Conservation (phyloP, 73 alveolate genomes). For the Paramecium tetraurelia region DNA sequence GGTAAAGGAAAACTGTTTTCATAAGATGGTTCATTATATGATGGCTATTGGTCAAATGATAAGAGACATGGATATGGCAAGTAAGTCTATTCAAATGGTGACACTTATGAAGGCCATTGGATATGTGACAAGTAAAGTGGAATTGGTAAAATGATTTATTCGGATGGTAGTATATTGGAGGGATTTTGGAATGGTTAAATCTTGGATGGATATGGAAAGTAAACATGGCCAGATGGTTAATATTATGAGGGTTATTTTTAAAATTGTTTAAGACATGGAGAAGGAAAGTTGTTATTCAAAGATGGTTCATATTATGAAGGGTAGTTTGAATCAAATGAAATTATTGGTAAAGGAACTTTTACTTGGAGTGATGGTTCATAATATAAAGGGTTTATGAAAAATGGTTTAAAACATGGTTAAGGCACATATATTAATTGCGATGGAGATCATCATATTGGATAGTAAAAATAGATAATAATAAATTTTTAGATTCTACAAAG, state of each 20-base stretch:
- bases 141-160: constrained; percentile 69
- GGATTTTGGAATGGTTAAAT: constrained; percentile 83
- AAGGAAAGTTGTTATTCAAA: constrained; percentile 68
- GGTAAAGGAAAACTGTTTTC: constrained; percentile 72
- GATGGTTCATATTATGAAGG: constrained; percentile 52
- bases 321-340: constrained; percentile 53
- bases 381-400: constrained; percentile 74
- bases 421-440: constrained; percentile 44
- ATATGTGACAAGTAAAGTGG: constrained; percentile 54
- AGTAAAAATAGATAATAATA: not conserved
- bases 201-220: constrained; percentile 75
- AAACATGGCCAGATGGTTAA: constrained; percentile 72
- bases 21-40: constrained; percentile 51
- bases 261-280: constrained; percentile 46
- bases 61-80: constrained; percentile 56
- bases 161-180: constrained; percentile 65
- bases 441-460: constrained; percentile 73
- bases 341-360: constrained; percentile 71
- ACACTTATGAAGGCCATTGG: constrained; percentile 36
- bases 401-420: constrained; percentile 71
- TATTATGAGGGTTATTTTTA: constrained; percentile 46
- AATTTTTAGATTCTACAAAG: constrained; percentile 48
- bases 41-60: constrained; percentile 60
- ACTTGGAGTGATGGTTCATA: constrained; percentile 68
- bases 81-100: constrained; percentile 5